Base-by-base conservation (phyloP, 257 asterid species). In the Scutellaria baicalensis region DNA sequence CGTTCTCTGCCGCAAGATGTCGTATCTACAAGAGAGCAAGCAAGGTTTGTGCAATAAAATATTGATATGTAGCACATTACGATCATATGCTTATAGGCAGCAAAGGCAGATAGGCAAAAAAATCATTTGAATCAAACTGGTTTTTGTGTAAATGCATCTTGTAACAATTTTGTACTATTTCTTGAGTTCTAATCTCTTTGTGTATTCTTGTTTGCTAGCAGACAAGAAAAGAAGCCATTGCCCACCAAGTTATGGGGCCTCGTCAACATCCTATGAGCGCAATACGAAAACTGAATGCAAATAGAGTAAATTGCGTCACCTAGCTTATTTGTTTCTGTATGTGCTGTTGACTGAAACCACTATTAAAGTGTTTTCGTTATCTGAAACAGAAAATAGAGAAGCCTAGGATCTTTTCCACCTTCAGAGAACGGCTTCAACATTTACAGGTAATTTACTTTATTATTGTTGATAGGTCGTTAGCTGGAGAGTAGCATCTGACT, bases 371-470 rank as follows among this genome's bases (percentile, higher is more conserved):
- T 50, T 64, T 73, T 65, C 71, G 58, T 61, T 27, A 62, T 69
- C 71, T 64, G 72, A 43, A 68, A 69, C 95, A 91, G 99, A 83
- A 87, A 86, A 85, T 64, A 68, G 93, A 86, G 84, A 85, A 83
- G 75, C 86, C 90, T 0, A 67, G 72, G 69, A 75, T 66, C 57
- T 94, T 94, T 80, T 82, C 96, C 71, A 83, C 93, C 56, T 91
- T 87, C 86, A 82, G 80, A 72, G 99, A 94, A 75, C 88, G 97
- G 60, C 96, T 94, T 76, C 96, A 80, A 33, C 87, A 87, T 86
- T 78, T 94, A 73, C 99, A 94, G 97, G 99, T 85, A 87, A 70
- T n/a, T 27, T 27, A 65, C 40, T 59, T 62, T 42, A 3, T 55
- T 27, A 45, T 38, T 80, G 52, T 21, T 77, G 68, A 67, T 68